Evolutionary conservation across 192 early-diverging fungal genomes (phyloP), one percentile per base, ranked within the genome.

Genomic region (Coemansia sp.): DNA sequence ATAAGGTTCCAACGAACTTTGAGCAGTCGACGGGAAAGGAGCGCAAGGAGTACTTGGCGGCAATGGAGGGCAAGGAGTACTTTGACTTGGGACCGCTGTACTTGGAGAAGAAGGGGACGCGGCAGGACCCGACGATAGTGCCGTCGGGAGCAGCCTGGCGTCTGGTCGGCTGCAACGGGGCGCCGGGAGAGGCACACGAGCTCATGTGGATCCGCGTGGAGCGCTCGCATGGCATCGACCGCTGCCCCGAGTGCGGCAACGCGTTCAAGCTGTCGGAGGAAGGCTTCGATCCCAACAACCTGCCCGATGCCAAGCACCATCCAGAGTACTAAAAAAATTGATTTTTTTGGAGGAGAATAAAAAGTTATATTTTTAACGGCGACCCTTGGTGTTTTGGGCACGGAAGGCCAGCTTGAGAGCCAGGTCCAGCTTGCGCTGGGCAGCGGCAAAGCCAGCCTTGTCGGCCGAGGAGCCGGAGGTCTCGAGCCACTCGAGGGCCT

Each of bases 211-310:
- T 99, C 60, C 82, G 85, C 43, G 80, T 99, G 49, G 86, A 92
- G 73, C 86, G 80, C 43, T 36, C 62, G 45, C 84, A 87, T 60
- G 86, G 85, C 38, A 81, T 91, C 60, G 90, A 96, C 67, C 89
- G 94, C 64, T 98, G 96, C 86, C 90, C 89, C 31, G 87, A 95
- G 80, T 98, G 96, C 71, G 96, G 96, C 65, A 83, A 80, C 64
- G 85, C 81, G 45, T 91, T 70, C 78, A 86, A 88, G 71, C 74
- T 88, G 26, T 79, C 76, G 12, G 76, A 79, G 11, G 52, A 57
- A 30, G 74, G 74, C 23, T 77, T 77, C 34, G 51, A 66, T 34
- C 62, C 74, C 9, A 40, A 64, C 11, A 62, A 60, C 46, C 62
- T 76, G 39, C 11, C 40, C n/a, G 54, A 60, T 42, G 53, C 61